Base-by-base conservation (phyloP, 305 asterid genomes). In the Galium porrigens region DNA sequence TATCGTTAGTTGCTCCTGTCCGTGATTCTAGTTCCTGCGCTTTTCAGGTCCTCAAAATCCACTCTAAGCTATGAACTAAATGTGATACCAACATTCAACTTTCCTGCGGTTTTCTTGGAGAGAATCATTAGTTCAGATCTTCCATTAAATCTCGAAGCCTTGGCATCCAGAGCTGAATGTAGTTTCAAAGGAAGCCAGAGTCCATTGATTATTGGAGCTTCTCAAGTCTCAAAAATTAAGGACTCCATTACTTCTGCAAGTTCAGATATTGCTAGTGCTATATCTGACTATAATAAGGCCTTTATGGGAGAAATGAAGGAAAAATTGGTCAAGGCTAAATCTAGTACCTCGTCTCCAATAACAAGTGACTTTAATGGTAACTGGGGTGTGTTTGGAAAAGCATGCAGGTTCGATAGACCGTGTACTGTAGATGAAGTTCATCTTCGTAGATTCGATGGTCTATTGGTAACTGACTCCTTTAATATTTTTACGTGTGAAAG, bases 391-490 rank as follows among this genome's bases (percentile, higher is more conserved):
- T 82, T 79, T 55, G 96, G 95, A 70, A 86, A 84, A 72, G 58
- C 86, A 41, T 88, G 96, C 82, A 83, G 79, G 39, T 78, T 82
- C 37, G 85, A 88, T 70, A 77, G 75, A 73, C 92, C 96, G 25
- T 83, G 98, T 66, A 48, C 80, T 71, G 98, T 91, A 67, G 98
- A 91, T 57, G 98, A 91, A 74, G 96, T 91, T 76, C 98, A 91
- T 76, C 91, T 91, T 57, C 95, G 98, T 37, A 83, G 96, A 84
- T 88, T 84, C 65, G 98, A 91, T 77, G 98, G 94, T 74, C 81
- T 88, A 79, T 74, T 91, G 96, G 97, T 90, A 86, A 78, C 39
- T 71, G 73, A 65, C 30, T 37, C 58, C 72, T 74, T 30, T 49
- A 66, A 68, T 55, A 52, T 66, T 6, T 36, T 77, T 68, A 68